Base-by-base conservation (phyloP, 768 basidiomycete genomes). In the Hemileccinum rubropunctum region DNA sequence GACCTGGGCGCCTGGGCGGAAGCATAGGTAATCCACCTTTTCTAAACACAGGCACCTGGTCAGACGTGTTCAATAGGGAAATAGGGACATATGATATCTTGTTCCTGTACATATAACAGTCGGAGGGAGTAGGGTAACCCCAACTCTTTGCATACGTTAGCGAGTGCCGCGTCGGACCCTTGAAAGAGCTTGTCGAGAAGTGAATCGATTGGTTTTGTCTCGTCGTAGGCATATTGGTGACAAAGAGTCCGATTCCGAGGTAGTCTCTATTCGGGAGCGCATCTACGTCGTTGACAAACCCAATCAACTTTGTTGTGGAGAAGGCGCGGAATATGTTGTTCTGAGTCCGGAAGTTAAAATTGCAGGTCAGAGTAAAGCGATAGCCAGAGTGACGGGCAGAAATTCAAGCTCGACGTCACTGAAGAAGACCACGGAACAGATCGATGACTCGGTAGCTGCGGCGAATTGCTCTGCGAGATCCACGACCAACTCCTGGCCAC, bases 401-500 rank as follows among this genome's bases (percentile, higher is more conserved):
- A 79, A 73, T 43, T 78, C 71, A 52, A 77, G 75, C 44, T 76
- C 71, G 51, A 77, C 62, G 42, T 77, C 76, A 30, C 71, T 67
- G 60, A 66, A 47, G 14, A 79, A 76, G 12, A 74, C 72, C 20
- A 65, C 60, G 60, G 72, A 78, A 7, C 62, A 69, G 8, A 75
- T 33, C 3, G 36, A 45, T 14, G 47, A 32, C 12, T 39, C 11
- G 0, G 47, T 42, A 4, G 42, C 46, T 12, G 34, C 11, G 2
- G 40, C 28, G n/a, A 53, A 42, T 6, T 38, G 34, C 1, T 62
- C 41, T 7, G 67, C 59, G 8, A 75, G 72, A 49, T 77, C 74
- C 35, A 75, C 67, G 0, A 53, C 57, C 68, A 68, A 73, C 36
- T 73, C 71, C 18, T 62, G 50, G 13, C 57, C 65, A 9, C 40